A percentile compares a stretch with the other conserved stretches of the same genome.
phyloP scores from a whole-genome alignment of 208 protist genomes.

The Trypanosoma brucei region DNA sequence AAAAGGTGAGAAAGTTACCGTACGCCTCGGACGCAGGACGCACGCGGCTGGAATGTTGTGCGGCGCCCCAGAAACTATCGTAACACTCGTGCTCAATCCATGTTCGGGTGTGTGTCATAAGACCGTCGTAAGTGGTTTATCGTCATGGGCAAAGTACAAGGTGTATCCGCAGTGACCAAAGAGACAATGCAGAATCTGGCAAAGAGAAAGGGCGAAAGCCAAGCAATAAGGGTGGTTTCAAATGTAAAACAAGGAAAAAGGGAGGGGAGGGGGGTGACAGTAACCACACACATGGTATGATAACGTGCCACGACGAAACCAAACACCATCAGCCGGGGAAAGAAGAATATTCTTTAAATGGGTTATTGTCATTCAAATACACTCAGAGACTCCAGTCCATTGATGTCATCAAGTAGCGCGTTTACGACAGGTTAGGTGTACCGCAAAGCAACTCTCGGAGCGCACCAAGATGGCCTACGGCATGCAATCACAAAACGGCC shows the following conservation, averaged over 20 bases:
- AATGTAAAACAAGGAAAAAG: not conserved
- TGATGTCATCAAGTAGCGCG: conserved; percentile 14
- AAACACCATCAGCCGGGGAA: conserved; percentile 21
- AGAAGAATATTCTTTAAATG: conserved; percentile 25
- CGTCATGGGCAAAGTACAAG: conserved; percentile 15
- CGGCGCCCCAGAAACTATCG: conserved; percentile 30
- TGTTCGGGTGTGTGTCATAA: conserved; percentile 42
- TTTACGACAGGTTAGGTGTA: no score
- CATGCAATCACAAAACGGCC: conserved; percentile 2
- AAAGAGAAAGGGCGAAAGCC: no score
- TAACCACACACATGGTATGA: no score
- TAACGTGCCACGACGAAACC: not conserved
- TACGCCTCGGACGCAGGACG: conserved; percentile 35
- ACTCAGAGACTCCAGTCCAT: conserved; percentile 26
- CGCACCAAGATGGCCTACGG: conserved; percentile 26
- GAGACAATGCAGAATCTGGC: no score
- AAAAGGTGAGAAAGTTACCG: not conserved
- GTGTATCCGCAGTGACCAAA: no score
- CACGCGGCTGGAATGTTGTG: conserved; percentile 51
- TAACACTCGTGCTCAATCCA: conserved; percentile 62
- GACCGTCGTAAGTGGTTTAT: conserved; percentile 56
- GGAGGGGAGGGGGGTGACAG: not conserved
- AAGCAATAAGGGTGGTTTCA: not conserved
- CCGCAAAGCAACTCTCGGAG: conserved; percentile 4
- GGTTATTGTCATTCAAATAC: conserved; percentile 16